Evolutionary conservation across 2,329 filamentous ascomycete species (phyloP).

Genomic region (Metarhizium robertsii): DNA sequence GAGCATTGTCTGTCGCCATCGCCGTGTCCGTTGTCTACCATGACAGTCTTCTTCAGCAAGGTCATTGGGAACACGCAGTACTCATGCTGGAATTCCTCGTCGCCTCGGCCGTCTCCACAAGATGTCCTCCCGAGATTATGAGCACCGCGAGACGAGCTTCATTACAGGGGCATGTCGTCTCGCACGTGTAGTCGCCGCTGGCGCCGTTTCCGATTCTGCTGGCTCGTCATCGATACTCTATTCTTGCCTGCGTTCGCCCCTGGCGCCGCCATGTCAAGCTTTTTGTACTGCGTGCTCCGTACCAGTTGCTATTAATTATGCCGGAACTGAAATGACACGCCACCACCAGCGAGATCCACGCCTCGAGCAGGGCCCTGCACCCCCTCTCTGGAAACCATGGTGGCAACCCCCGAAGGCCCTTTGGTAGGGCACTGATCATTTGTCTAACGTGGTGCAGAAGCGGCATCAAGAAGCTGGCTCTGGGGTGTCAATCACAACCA

Average conservation of each 20-base stretch:
- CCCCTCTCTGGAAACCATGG: not conserved
- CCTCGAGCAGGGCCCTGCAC: not conserved
- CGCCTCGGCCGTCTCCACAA: not conserved
- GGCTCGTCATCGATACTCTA: not conserved
- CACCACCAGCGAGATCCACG: not conserved
- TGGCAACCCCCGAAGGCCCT: not conserved
- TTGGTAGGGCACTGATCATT: not conserved
- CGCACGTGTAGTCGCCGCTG: not conserved
- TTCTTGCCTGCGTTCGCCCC: not conserved
- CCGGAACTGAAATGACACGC: not conserved
- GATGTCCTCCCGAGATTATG: not conserved
- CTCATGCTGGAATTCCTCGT: not conserved
- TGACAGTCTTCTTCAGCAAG: too few relatives aligned
- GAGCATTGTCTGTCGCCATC: not conserved
- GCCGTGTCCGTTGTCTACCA: not conserved
- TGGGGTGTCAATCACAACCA: too few relatives aligned
- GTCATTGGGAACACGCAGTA: too few relatives aligned
- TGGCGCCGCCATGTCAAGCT: not conserved
- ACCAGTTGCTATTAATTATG: not conserved
- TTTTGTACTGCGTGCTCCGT: not conserved
- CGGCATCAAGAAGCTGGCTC: not conserved
- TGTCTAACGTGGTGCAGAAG: constrained; percentile 2
- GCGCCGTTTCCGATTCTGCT: not conserved
- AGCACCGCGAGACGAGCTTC: not conserved
- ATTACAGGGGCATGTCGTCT: not conserved